A percentile compares a stretch with the other conserved stretches of the same genome.
Evolutionary conservation across 2,329 filamentous ascomycete species (phyloP).

Genomic region (Colletotrichum chrysophilum): DNA sequence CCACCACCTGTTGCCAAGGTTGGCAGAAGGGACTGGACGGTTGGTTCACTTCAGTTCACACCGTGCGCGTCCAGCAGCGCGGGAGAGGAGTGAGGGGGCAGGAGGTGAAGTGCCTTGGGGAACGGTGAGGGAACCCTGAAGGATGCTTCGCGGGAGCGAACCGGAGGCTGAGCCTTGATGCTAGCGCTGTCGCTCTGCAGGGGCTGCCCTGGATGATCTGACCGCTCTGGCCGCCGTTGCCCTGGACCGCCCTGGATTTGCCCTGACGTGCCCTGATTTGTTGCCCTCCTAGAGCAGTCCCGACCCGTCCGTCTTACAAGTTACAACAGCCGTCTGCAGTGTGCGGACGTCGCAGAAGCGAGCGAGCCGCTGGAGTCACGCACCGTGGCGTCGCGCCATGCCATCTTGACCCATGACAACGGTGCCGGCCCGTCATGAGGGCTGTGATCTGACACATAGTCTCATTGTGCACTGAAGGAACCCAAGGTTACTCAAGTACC

Average conservation of each 20-base stretch:
- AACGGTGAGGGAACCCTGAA: not conserved
- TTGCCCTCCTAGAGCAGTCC: not conserved
- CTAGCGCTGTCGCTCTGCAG: not conserved
- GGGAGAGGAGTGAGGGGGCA: not conserved
- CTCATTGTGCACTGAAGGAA: not conserved
- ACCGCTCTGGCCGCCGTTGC: not conserved
- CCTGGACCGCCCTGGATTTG: not conserved
- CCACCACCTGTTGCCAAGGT: not conserved
- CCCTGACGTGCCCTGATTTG: not conserved
- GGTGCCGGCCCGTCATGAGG: not conserved
- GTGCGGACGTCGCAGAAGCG: not conserved
- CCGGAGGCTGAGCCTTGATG: not conserved
- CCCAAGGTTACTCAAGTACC: not conserved
- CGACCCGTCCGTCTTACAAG: not conserved
- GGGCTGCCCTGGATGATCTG: not conserved
- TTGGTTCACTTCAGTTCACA: not conserved
- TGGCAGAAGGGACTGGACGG: not conserved
- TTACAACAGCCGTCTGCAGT: not conserved
- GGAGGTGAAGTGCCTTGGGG: not conserved
- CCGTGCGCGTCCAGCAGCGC: not conserved
- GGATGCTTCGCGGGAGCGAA: not conserved
- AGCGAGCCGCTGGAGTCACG: not conserved
- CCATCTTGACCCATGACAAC: not conserved
- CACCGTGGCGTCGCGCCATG: not conserved
- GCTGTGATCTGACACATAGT: slow-evolving; percentile 3